Conservation (phyloP, 352 stramenopile species). For the Thraustotheca clavata region DNA sequence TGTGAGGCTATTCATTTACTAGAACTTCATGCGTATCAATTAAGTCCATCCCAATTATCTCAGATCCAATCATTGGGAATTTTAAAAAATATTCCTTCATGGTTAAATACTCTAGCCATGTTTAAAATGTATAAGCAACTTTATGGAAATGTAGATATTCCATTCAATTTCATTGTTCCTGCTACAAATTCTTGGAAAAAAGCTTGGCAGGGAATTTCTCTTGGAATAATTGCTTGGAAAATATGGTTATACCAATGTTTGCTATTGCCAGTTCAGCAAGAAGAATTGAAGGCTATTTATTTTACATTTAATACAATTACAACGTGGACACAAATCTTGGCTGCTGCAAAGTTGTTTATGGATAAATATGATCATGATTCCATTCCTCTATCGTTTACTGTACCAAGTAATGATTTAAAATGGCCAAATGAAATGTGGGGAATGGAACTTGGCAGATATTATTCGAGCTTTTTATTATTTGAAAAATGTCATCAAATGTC, state of each 20-base stretch:
- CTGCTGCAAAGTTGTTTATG: background rate
- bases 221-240: background rate
- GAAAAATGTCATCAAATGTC: constrained; percentile 22
- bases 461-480: background rate
- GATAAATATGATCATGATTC: background rate
- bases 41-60: background rate
- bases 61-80: background rate
- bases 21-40: background rate
- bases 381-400: constrained; percentile 26
- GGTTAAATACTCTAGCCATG: background rate
- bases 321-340: background rate
- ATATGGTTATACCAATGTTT: background rate
- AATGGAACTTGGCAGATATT: constrained; percentile 23
- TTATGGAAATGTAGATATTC: background rate
- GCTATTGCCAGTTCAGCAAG: background rate
- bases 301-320: background rate
- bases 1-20: background rate
- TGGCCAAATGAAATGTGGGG: constrained; percentile 28
- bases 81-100: background rate
- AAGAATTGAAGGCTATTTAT: background rate
- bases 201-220: background rate
- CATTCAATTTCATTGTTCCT: background rate
- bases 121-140: background rate
- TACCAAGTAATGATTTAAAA: constrained; percentile 6
- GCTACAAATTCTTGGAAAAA: background rate